Evolutionary conservation across 2,329 filamentous ascomycete genomes (phyloP).

Genomic region (Microsporum audouinii): DNA sequence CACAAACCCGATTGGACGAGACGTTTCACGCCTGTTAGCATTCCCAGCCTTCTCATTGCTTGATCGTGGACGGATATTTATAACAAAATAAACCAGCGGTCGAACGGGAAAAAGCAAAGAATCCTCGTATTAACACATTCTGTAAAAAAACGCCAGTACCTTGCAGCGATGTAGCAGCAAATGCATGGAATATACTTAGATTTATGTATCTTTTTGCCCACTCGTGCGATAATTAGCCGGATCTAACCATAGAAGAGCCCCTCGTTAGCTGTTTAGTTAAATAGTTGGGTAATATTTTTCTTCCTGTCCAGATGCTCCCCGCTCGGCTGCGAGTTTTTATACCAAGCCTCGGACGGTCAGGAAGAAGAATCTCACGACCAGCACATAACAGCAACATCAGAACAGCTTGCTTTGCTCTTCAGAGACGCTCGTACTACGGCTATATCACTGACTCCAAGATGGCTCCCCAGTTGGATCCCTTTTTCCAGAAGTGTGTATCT

Average conservation of each 20-base stretch:
- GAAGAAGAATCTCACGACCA: background rate
- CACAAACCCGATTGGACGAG: background rate
- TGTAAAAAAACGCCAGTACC: background rate
- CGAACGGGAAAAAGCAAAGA: background rate
- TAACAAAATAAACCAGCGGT: background rate
- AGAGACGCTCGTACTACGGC: conserved; percentile 32
- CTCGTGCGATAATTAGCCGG: conserved; percentile 3
- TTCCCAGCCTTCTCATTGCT: background rate
- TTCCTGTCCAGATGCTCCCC: conserved; percentile 14
- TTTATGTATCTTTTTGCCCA: background rate
- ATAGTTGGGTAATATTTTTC: background rate
- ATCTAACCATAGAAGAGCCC: conserved; percentile 1
- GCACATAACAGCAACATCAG: background rate
- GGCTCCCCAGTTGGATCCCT: conserved; percentile 81
- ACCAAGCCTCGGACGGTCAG: background rate
- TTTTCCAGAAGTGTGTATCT: conserved; percentile 61
- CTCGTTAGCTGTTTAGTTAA: background rate
- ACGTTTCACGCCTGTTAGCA: background rate
- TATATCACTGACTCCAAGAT: conserved; percentile 50
- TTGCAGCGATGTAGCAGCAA: background rate
- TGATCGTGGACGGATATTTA: background rate
- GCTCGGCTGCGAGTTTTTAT: conserved; percentile 4
- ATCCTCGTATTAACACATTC: background rate
- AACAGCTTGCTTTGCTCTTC: background rate
- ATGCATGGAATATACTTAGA: no score